Evolutionary conservation across 345 rosid species (phyloP).

Genomic region (Hirschfeldia incana): DNA sequence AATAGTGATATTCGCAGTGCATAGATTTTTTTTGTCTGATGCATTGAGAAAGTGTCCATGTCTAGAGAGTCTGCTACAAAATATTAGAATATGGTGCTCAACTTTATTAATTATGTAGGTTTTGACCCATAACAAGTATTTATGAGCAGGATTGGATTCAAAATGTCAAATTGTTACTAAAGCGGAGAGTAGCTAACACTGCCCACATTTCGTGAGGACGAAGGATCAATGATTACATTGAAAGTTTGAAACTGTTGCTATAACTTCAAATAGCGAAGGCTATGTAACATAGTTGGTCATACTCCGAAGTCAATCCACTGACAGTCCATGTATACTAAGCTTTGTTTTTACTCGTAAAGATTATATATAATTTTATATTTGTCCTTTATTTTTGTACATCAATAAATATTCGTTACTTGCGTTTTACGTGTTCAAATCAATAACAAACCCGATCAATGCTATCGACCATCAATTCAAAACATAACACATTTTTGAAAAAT

Average conservation of each 20-base stretch:
- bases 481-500: slow-evolving; percentile 18
- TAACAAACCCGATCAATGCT: not conserved
- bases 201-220: not conserved
- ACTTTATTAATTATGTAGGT: not conserved
- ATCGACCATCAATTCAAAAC: slow-evolving; percentile 31
- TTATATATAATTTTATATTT: not conserved
- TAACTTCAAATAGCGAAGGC: not conserved
- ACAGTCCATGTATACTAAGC: not conserved
- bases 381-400: not conserved
- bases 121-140: slow-evolving; percentile 9
- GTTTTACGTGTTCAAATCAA: slow-evolving; percentile 17
- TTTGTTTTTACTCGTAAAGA: not conserved
- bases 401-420: not conserved
- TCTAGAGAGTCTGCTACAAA: slow-evolving; percentile 11
- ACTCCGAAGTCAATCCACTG: not conserved
- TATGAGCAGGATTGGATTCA: not conserved
- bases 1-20: slow-evolving; percentile 25
- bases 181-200: not conserved
- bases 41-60: slow-evolving; percentile 13
- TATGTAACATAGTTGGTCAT: not conserved
- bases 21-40: not conserved
- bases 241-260: not conserved
- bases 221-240: not conserved
- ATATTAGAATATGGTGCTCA: slow-evolving; percentile 28
- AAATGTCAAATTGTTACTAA: not conserved